These are phyloP conservation scores for Sphaerulina populicola DNA, from an alignment of 2,329 filamentous ascomycete species.

Conservation along the genomic window DNA sequence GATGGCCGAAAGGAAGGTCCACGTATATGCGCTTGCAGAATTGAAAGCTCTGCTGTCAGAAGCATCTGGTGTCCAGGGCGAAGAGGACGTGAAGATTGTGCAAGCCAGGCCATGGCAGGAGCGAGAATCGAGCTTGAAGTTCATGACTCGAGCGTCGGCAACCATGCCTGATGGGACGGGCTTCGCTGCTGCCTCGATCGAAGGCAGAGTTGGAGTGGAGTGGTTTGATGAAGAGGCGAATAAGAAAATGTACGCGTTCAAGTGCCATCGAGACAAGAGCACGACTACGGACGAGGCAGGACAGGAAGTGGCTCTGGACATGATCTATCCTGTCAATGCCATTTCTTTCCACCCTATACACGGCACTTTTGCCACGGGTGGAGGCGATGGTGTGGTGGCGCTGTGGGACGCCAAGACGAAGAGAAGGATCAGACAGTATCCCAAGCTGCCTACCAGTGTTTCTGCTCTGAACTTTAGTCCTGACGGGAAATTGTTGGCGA, in stretches of 20 bases:
- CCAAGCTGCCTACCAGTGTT: constrained; percentile 70
- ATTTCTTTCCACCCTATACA: constrained; percentile 75
- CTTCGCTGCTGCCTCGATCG: constrained; percentile 86
- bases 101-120: constrained; percentile 67
- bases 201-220: constrained; percentile 91
- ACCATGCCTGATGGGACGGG: constrained; percentile 96
- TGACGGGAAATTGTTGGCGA: constrained; percentile 69
- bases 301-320: constrained; percentile 56
- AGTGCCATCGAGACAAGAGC: constrained; percentile 79
- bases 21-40: constrained; percentile 81
- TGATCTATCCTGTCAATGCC: constrained; percentile 87
- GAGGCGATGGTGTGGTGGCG: constrained; percentile 84
- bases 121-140: constrained; percentile 88
- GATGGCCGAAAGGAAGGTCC: constrained; percentile 86
- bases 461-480: constrained; percentile 67
- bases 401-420: constrained; percentile 90
- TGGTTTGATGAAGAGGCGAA: constrained; percentile 96
- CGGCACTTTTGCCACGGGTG: constrained; percentile 81
- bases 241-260: constrained; percentile 94
- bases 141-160: constrained; percentile 84
- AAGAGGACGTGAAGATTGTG: constrained; percentile 8
- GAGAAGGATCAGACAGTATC: constrained; percentile 80
- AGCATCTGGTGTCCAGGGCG: constrained; percentile 25
- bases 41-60: constrained; percentile 52
- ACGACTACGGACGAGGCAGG: constrained; percentile 48